Conservation (phyloP, 2,329 filamentous ascomycete species). For the Colletotrichum camelliae region DNA sequence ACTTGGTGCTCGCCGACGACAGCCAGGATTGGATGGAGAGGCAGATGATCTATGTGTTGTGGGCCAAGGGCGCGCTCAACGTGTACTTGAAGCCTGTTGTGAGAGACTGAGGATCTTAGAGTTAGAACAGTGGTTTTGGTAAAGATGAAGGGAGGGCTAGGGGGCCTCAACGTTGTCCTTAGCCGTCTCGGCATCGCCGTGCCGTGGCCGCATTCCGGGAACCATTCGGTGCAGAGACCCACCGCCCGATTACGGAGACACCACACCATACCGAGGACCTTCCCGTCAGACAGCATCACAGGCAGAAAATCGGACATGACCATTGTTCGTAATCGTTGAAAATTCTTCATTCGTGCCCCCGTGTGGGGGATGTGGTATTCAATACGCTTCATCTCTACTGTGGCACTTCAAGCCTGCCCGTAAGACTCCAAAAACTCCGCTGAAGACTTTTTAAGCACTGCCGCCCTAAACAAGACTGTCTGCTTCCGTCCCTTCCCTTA, state of each 20-base stretch:
- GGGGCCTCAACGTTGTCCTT: background rate
- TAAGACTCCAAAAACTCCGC: conserved; percentile 20
- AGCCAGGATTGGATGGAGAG: conserved; percentile 38
- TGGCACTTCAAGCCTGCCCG: background rate
- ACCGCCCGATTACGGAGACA: background rate
- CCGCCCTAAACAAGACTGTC: background rate
- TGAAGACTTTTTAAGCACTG: conserved; percentile 12
- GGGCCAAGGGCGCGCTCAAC: conserved; percentile 8
- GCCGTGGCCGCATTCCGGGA: background rate
- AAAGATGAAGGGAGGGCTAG: background rate
- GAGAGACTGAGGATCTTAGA: background rate
- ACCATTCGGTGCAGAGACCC: background rate
- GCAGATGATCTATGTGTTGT: conserved; percentile 3
- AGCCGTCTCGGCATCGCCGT: background rate
- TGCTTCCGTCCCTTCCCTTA: background rate
- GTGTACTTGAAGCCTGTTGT: conserved; percentile 8
- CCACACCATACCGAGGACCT: background rate
- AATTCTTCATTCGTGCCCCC: background rate
- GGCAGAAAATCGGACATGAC: background rate
- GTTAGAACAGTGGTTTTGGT: background rate
- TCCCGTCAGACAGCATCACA: background rate
- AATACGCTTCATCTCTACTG: conserved; percentile 12
- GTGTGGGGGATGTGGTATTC: conserved; percentile 10
- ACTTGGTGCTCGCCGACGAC: conserved; percentile 41
- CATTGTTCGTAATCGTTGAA: background rate